phyloP scores from a whole-genome alignment of 495 filamentous ascomycete genomes.

The Penicilliopsis zonata region DNA sequence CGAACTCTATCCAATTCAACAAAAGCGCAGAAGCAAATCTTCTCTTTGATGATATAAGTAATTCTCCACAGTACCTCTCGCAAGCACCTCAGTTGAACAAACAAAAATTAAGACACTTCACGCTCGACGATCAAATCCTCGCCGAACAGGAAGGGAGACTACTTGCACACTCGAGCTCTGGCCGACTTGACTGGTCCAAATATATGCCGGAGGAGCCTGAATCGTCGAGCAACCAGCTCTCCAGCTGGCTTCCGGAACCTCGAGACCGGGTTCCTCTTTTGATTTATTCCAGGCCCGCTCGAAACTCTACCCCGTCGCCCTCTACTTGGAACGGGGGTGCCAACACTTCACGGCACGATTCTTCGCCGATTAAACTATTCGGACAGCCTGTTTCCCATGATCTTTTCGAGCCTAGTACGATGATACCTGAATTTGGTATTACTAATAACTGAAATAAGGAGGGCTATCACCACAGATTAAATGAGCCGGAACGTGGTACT shows the following conservation, averaged over 20 bases:
- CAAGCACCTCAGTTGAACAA: background rate
- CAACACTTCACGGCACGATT: no score
- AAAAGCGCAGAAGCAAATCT: no score
- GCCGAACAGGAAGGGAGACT: constrained; percentile 5
- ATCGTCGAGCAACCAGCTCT: constrained; percentile 3
- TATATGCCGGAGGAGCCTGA: background rate
- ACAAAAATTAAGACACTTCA: constrained; percentile 5
- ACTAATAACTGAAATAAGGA: no score
- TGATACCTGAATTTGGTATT: no score
- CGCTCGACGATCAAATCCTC: constrained; percentile 10
- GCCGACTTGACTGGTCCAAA: background rate
- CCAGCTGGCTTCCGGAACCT: constrained; percentile 10
- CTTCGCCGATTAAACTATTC: background rate
- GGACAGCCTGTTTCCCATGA: background rate
- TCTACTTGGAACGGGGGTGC: no score
- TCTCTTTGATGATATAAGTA: background rate
- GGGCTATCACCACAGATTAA: no score
- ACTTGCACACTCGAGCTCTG: background rate
- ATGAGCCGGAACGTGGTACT: no score
- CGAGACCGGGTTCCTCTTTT: no score
- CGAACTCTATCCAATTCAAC: no score
- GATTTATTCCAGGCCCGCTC: no score
- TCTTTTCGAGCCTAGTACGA: no score
- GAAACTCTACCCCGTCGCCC: no score
- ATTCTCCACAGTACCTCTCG: background rate